Percentiles rank a stretch among this genome's conserved stretches.
Conservation (phyloP, 192 early-diverging fungal species). For the Mortierella claussenii region DNA sequence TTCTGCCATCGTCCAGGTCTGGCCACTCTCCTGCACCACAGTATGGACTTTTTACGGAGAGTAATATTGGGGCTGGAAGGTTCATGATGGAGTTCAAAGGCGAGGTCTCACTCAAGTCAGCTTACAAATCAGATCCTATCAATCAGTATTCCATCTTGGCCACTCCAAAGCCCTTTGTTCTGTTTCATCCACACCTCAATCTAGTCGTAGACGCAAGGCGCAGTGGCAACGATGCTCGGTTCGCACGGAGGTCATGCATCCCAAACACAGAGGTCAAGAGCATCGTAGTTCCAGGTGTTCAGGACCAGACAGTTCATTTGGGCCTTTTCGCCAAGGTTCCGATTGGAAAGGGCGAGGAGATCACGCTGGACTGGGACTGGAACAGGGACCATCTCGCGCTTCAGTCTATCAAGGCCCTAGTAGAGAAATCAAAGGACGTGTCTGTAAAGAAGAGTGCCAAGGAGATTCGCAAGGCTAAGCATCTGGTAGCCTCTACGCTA, state of each 20-base stretch:
- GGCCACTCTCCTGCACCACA: slow-evolving; percentile 37
- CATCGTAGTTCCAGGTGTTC: slow-evolving; percentile 62
- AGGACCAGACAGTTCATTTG: slow-evolving; percentile 67
- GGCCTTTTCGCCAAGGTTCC: slow-evolving; percentile 71
- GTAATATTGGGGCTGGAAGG: slow-evolving; percentile 58
- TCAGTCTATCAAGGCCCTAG: slow-evolving; percentile 31
- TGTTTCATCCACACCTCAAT: slow-evolving; percentile 72
- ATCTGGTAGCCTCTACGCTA: slow-evolving; percentile 47
- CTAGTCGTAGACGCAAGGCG: slow-evolving; percentile 77
- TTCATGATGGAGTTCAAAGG: slow-evolving; percentile 87
- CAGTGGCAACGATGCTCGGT: slow-evolving; percentile 75
- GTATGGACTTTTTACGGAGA: slow-evolving; percentile 73
- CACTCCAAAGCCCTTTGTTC: slow-evolving; percentile 69
- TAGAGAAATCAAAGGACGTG: slow-evolving; percentile 33
- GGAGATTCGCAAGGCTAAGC: slow-evolving; percentile 41
- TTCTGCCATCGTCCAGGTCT: slow-evolving; percentile 29
- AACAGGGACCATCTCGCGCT: slow-evolving; percentile 59
- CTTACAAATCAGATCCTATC: slow-evolving; percentile 70
- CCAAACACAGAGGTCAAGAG: slow-evolving; percentile 73
- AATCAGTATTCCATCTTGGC: slow-evolving; percentile 76
- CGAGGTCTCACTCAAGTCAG: slow-evolving; percentile 70
- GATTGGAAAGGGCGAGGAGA: slow-evolving; percentile 71
- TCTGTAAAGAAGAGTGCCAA: slow-evolving; percentile 24
- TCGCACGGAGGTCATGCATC: slow-evolving; percentile 72
- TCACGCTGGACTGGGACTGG: slow-evolving; percentile 81